Evolutionary conservation across 179 eudicot species (phyloP).

Genomic region (Drosera spatulata): DNA sequence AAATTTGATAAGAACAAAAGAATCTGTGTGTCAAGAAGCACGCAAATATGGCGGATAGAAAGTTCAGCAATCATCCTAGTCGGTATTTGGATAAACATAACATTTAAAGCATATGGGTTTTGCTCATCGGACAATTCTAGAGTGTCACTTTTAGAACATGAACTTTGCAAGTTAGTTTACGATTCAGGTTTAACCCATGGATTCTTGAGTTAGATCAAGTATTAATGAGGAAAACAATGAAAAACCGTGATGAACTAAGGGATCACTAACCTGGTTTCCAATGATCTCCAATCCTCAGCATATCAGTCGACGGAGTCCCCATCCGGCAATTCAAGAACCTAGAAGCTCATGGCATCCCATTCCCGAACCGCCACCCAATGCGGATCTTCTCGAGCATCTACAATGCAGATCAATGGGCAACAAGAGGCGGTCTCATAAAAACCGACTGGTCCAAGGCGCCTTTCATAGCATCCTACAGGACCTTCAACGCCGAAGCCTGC

Average conservation of each 20-base stretch:
- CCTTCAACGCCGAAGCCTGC: constrained; percentile 22
- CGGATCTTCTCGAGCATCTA: constrained; percentile 28
- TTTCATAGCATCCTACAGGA: constrained; percentile 19
- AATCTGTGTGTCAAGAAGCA: too few relatives aligned
- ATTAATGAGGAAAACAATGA: too few relatives aligned
- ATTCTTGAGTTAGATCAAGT: too few relatives aligned
- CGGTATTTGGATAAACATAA: too few relatives aligned
- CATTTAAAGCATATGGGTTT: too few relatives aligned
- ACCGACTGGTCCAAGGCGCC: constrained; percentile 34
- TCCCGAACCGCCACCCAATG: constrained; percentile 30
- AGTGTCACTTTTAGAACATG: too few relatives aligned
- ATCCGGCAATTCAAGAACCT: constrained; percentile 24
- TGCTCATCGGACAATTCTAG: too few relatives aligned
- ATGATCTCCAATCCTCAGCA: not conserved
- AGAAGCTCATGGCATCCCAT: constrained; percentile 20
- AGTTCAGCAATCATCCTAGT: too few relatives aligned
- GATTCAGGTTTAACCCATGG: too few relatives aligned
- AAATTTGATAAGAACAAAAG: too few relatives aligned
- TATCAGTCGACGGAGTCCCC: constrained; percentile 17
- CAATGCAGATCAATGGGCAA: constrained; percentile 42
- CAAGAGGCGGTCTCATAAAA: constrained; percentile 29
- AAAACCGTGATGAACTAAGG: not conserved
- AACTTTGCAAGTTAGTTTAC: too few relatives aligned
- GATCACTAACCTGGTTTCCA: constrained; percentile 11
- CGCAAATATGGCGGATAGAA: too few relatives aligned